Conservation (phyloP, 2,329 filamentous ascomycete genomes). For the Zymoseptoria tritici region DNA sequence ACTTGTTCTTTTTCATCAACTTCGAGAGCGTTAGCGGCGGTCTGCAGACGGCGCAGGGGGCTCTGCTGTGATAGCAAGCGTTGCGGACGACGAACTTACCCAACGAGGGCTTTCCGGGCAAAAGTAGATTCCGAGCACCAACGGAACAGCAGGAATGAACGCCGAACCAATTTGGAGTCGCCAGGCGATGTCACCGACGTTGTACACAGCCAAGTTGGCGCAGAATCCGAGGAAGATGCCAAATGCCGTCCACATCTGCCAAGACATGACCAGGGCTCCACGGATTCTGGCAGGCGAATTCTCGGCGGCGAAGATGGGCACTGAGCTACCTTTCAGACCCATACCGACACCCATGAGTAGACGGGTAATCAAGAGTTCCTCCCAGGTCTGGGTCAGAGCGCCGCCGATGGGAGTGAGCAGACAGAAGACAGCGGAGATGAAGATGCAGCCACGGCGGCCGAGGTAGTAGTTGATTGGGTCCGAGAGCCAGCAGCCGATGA, state of each 20-base stretch:
- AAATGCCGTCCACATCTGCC: slow-evolving; percentile 44
- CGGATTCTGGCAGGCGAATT: slow-evolving; percentile 49
- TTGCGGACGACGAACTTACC: slow-evolving; percentile 25
- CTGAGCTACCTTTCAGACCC: slow-evolving; percentile 39
- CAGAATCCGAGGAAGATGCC: slow-evolving; percentile 41
- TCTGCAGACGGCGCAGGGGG: background rate
- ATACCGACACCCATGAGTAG: slow-evolving; percentile 36
- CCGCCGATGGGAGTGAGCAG: slow-evolving; percentile 63
- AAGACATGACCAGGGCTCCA: slow-evolving; percentile 50
- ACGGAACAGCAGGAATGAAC: slow-evolving; percentile 40
- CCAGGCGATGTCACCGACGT: slow-evolving; percentile 35
- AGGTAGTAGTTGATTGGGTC: slow-evolving; percentile 38
- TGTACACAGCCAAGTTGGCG: slow-evolving; percentile 37
- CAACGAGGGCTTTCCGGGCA: background rate
- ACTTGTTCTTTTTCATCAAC: slow-evolving; percentile 40
- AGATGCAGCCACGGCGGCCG: slow-evolving; percentile 33
- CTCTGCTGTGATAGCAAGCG: slow-evolving; percentile 31
- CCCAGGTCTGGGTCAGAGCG: slow-evolving; percentile 51
- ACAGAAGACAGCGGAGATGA: slow-evolving; percentile 45
- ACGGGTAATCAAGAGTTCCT: slow-evolving; percentile 34
- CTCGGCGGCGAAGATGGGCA: slow-evolving; percentile 48
- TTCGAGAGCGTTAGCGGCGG: slow-evolving; percentile 5
- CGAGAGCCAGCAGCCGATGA: slow-evolving; percentile 22
- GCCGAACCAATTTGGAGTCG: slow-evolving; percentile 41
- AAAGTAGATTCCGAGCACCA: background rate